These are phyloP conservation scores for Solanum bulbocastanum DNA, from an alignment of 257 asterid genomes.

Conservation along the genomic window DNA sequence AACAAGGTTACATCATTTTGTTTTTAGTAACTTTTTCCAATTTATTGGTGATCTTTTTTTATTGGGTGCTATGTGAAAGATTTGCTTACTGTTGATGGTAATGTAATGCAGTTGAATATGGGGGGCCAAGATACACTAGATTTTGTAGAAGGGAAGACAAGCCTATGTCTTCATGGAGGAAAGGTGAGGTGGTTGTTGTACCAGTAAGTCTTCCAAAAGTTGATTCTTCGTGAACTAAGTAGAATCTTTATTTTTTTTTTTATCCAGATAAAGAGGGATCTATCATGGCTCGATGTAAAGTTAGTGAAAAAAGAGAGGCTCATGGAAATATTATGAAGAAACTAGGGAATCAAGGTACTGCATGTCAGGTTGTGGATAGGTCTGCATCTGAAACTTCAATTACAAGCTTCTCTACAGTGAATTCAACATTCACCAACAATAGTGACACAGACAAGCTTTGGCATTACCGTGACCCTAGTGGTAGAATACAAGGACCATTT, in stretches of 20 bases:
- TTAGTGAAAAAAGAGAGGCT: constrained; percentile 25
- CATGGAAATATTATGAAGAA: constrained; percentile 25
- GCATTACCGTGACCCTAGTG: constrained; percentile 95
- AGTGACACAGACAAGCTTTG: constrained; percentile 72
- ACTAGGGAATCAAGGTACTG: constrained; percentile 21
- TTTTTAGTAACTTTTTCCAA: background rate
- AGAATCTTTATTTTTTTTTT: constrained; percentile 1
- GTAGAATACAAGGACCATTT: constrained; percentile 92
- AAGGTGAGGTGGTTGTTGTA: background rate
- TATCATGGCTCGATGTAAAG: constrained; percentile 12
- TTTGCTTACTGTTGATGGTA: background rate
- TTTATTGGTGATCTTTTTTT: background rate
- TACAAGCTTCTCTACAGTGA: constrained; percentile 17
- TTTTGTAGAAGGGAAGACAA: background rate
- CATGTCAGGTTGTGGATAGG: constrained; percentile 28
- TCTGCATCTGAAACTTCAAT: constrained; percentile 38
- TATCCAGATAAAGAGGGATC: constrained; percentile 54
- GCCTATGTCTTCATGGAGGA: background rate
- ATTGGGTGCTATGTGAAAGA: background rate
- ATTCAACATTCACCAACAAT: constrained; percentile 23
- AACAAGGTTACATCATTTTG: constrained; percentile 29
- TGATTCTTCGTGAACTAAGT: constrained; percentile 5
- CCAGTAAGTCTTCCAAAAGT: background rate
- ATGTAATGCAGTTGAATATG: constrained; percentile 3
- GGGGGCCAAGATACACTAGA: background rate